Evolutionary conservation across 2,329 filamentous ascomycete species (phyloP).

Genomic region (Penicillium capsulatum): DNA sequence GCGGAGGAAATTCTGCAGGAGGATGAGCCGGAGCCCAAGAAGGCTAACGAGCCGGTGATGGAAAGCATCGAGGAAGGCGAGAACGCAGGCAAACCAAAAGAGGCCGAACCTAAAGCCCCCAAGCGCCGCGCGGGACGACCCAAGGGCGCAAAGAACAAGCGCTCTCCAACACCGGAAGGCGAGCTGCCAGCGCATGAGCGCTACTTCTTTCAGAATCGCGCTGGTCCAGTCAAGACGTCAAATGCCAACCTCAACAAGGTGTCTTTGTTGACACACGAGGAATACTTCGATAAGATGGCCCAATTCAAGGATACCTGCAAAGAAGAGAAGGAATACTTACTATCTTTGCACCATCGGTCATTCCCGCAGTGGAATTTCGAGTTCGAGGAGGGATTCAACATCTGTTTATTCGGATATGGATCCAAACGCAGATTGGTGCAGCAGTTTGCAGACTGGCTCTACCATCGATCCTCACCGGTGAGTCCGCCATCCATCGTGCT

Average conservation of each 20-base stretch:
- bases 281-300: conserved; percentile 72
- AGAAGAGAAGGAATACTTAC: conserved; percentile 65
- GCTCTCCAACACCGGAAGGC: conserved; percentile 72
- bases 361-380: conserved; percentile 95
- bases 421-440: conserved; percentile 75
- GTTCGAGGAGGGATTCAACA: conserved; percentile 75
- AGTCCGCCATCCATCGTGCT: conserved; percentile 64
- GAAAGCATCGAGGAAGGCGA: conserved; percentile 34
- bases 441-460: conserved; percentile 68
- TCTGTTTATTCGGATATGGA: conserved; percentile 89
- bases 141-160: conserved; percentile 55
- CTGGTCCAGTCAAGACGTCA: conserved; percentile 76
- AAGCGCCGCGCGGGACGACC: conserved; percentile 55
- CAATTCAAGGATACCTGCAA: conserved; percentile 65
- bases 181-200: conserved; percentile 82
- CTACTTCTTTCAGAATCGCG: conserved; percentile 89
- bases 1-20: conserved; percentile 63
- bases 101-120: conserved; percentile 45
- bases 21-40: conserved; percentile 27
- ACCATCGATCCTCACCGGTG: conserved; percentile 40
- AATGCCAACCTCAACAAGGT: conserved; percentile 75
- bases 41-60: conserved; percentile 21
- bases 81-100: conserved; percentile 34
- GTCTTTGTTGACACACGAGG: conserved; percentile 78
- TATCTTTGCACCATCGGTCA: conserved; percentile 70